These are phyloP conservation scores for Lithohypha guttulata DNA, from an alignment of 2,329 filamentous ascomycete species.

Conservation along the genomic window DNA sequence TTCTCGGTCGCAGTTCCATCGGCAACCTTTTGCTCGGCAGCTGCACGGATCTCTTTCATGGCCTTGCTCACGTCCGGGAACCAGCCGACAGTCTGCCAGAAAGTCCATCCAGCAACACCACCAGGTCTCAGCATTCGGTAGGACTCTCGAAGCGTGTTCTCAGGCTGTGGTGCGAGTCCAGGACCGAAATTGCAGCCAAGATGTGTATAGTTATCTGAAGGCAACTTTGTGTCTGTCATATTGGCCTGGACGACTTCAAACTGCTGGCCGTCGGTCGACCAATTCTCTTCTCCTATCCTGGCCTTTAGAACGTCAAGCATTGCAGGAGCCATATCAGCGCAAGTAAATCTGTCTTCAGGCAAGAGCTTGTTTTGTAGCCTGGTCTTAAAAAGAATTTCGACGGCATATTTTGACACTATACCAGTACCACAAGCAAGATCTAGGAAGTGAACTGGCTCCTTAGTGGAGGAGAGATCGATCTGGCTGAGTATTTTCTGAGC, in stretches of 20 bases:
- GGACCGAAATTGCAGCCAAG: conserved; percentile 39
- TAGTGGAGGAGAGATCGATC: conserved; percentile 21
- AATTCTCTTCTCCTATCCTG: conserved; percentile 33
- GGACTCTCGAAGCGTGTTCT: conserved; percentile 25
- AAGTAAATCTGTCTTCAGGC: conserved; percentile 29
- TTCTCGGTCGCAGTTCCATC: not conserved
- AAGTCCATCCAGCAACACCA: conserved; percentile 27
- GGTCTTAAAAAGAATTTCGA: conserved; percentile 30
- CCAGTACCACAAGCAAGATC: conserved; percentile 46
- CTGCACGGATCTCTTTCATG: conserved; percentile 10
- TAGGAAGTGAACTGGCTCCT: conserved; percentile 30
- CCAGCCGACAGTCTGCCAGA: conserved; percentile 30
- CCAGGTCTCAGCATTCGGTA: conserved; percentile 28
- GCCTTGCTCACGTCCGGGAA: conserved; percentile 21
- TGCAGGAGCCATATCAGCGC: conserved; percentile 37
- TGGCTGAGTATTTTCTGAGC: conserved; percentile 25
- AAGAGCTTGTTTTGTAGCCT: not conserved
- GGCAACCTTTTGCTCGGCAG: not conserved
- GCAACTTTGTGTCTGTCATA: conserved; percentile 37
- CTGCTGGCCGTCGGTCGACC: conserved; percentile 29
- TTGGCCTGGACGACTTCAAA: conserved; percentile 36
- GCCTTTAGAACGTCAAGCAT: conserved; percentile 34
- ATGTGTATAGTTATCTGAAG: conserved; percentile 34
- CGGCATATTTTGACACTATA: conserved; percentile 29
- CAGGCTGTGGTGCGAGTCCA: conserved; percentile 36